Evolutionary conservation across 192 early-diverging fungal genomes (phyloP), one percentile per base, ranked within the genome.

Genomic region (Coemansia sp.): DNA sequence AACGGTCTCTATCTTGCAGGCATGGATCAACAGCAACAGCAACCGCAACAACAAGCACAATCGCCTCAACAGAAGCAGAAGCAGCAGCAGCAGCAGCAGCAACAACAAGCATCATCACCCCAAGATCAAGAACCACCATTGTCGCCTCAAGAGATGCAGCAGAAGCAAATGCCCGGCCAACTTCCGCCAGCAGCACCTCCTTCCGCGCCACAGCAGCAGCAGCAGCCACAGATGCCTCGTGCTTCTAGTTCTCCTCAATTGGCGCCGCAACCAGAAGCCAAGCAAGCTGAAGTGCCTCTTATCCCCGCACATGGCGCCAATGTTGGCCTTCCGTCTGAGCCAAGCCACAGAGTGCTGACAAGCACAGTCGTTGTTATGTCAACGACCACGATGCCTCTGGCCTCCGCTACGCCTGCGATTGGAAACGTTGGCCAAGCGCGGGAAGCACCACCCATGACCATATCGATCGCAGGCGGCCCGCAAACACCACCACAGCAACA

Each of bases 301-400:
- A 11, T 33, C 16, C 12, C 11, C 55, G 26, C 61, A 30, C 4
- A 49, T 14, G 34, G 61, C 24, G 24, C 62, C 30, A 35, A 45
- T 34, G 55, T 35, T 16, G 58, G 43, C 45, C n/a, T 56, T 24
- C 44, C 9, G 51, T 53, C 51, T 9, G 51, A 53, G 4, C 23
- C 21, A 26, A 26, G 24, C 4, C 21, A 53, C 11, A 52, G 58
- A 44, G 24, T 69, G 16, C 39, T 73, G 51, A 66, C 67, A 15
- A 78, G 67, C 64, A 78, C 71, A 1, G 67, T 73, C 0, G 67
- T 73, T 38, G 63, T 64, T 4, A 24, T 69, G 52, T 59, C 71
- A 41, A 73, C 76, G 6, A 60, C 55, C 16, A 57, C 63, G 23
- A 46, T 36, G 36, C 57, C 63, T 59, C 2, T 59, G 2, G 30